These are phyloP conservation scores for Globisporangium mamillatum DNA, from an alignment of 352 stramenopile genomes.

Conservation along the genomic window DNA sequence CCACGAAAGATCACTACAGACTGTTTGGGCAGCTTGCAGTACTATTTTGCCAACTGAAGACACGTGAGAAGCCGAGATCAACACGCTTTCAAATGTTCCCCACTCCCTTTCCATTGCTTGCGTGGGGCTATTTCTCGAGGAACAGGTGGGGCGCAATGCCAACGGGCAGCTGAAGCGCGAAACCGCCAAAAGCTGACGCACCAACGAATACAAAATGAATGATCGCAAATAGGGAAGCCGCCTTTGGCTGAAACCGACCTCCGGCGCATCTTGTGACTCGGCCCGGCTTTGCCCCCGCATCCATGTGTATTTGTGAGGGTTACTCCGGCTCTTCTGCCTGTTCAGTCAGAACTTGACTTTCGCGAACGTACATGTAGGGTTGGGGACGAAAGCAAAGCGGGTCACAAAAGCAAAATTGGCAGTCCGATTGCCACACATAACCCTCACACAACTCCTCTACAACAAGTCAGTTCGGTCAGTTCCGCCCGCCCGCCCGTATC, in stretches of 20 bases:
- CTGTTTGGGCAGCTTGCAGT: no score
- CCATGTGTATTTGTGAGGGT: background rate
- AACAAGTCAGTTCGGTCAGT: constrained; percentile 10
- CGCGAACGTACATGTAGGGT: background rate
- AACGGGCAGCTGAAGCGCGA: background rate
- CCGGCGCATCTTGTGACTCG: background rate
- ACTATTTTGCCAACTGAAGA: background rate
- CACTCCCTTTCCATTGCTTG: background rate
- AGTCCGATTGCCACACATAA: background rate
- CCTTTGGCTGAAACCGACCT: background rate
- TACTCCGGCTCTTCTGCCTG: background rate
- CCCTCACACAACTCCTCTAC: background rate
- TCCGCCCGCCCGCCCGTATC: background rate
- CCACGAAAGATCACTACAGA: no score
- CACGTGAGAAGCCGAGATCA: background rate
- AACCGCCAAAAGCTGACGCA: background rate
- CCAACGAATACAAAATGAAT: background rate
- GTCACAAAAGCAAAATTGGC: background rate
- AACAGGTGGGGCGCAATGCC: background rate
- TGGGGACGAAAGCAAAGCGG: background rate
- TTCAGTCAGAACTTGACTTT: background rate
- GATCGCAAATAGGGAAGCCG: background rate
- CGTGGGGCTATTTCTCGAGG: background rate
- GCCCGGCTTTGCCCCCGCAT: background rate
- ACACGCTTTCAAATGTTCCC: background rate